These are phyloP conservation scores for Nissolia schottii DNA, from an alignment of 306 rosid genomes.

Conservation along the genomic window DNA sequence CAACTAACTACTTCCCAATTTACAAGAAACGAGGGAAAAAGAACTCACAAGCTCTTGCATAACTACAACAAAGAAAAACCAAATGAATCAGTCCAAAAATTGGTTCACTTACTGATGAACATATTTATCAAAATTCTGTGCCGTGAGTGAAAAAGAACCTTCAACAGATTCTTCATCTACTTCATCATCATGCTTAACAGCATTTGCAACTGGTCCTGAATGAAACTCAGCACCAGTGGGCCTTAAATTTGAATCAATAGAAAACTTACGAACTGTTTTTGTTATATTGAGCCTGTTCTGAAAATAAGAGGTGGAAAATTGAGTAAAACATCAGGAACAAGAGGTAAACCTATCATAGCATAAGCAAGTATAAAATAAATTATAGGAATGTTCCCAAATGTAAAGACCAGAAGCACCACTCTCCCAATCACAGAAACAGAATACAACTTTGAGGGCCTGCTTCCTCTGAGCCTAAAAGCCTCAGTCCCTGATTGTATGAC, in stretches of 20 bases:
- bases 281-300: conserved; percentile 98
- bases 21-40: not conserved
- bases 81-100: conserved; percentile 23
- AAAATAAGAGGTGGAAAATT: conserved; percentile 36
- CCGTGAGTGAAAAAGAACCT: conserved; percentile 49
- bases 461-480: no score
- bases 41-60: not conserved
- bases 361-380: conserved; percentile 9
- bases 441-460: not conserved
- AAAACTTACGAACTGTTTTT: conserved; percentile 80
- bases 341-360: conserved; percentile 10
- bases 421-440: no score
- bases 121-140: conserved; percentile 59
- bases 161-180: conserved; percentile 62
- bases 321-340: conserved; percentile 20
- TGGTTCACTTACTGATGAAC: conserved; percentile 66
- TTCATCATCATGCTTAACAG: conserved; percentile 85
- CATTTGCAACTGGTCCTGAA: conserved; percentile 54
- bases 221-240: conserved; percentile 85
- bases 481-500: no score
- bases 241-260: conserved; percentile 70
- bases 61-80: conserved; percentile 10
- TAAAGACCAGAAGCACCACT: no score
- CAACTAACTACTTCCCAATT: not conserved
- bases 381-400: not conserved